Evolutionary conservation across 176 grass and related monocot species (phyloP).

Genomic region (Cocos nucifera): DNA sequence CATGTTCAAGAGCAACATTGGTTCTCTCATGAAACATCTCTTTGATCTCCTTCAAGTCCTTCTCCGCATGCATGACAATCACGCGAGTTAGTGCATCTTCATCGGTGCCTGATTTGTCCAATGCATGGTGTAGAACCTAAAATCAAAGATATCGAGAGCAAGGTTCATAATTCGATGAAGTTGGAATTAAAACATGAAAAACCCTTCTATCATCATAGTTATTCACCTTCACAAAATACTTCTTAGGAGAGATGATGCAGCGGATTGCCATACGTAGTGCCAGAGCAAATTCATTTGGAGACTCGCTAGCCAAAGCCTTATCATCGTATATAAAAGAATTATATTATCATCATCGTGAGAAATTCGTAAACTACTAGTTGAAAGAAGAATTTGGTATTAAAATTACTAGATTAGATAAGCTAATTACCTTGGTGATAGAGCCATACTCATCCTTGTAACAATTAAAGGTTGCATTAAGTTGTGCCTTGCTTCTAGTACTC

Average conservation of each 20-base stretch:
- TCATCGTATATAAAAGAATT: conserved; percentile 6
- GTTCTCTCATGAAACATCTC: conserved; percentile 44
- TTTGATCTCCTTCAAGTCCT: conserved; percentile 56
- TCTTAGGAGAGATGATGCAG: conserved; percentile 34
- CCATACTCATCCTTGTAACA: conserved; percentile 45
- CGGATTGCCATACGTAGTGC: conserved; percentile 34
- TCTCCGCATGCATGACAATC: conserved; percentile 67
- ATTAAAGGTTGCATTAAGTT: conserved; percentile 55
- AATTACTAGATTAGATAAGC: background rate
- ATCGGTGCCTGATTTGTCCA: conserved; percentile 33
- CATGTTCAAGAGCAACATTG: conserved; percentile 40
- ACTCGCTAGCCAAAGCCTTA: conserved; percentile 35
- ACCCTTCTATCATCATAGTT: background rate
- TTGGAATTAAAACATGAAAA: too few relatives aligned
- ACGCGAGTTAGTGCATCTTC: conserved; percentile 55
- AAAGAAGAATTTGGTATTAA: too few relatives aligned
- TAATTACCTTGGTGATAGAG: conserved; percentile 49
- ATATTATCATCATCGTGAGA: background rate
- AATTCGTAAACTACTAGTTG: background rate
- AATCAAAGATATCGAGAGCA: background rate
- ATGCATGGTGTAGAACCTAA: conserved; percentile 38
- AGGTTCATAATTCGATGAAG: too few relatives aligned
- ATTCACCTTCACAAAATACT: conserved; percentile 63
- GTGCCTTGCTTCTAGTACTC: conserved; percentile 68
- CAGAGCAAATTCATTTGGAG: conserved; percentile 30